phyloP scores from a whole-genome alignment of 139 green algal species.

The Coelastrella sp. region DNA sequence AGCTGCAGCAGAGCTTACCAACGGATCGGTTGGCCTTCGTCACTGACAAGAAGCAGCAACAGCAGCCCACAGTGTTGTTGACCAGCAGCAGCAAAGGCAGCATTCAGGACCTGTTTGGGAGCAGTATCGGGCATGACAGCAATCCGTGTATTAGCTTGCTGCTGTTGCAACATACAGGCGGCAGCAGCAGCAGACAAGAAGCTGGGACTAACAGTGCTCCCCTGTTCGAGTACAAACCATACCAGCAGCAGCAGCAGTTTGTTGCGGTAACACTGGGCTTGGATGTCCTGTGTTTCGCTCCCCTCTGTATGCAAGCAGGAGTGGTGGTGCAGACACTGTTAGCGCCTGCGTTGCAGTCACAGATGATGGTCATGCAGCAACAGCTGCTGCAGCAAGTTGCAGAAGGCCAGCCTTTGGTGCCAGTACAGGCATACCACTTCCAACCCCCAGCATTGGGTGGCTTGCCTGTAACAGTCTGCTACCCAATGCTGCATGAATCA shows the following conservation, averaged over 20 bases:
- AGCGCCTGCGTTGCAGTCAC: constrained; percentile 5
- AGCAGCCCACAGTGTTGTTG: neutral
- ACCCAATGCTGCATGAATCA: constrained; percentile 43
- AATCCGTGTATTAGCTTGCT: constrained; percentile 28
- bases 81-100: neutral
- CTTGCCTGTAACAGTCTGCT: constrained; percentile 64
- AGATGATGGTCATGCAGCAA: constrained; percentile 17
- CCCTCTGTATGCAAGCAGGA: neutral
- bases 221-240: constrained; percentile 38
- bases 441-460: neutral
- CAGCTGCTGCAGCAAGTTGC: constrained; percentile 24
- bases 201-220: constrained; percentile 24
- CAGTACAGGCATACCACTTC: constrained; percentile 27
- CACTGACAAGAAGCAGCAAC: neutral
- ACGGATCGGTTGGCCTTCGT: constrained; percentile 13
- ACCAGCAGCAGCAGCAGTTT: constrained; percentile 9
- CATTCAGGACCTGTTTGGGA: neutral
- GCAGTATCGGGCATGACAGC: neutral
- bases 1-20: constrained; percentile 29
- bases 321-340: neutral
- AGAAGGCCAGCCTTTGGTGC: neutral
- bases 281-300: constrained; percentile 32
- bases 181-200: no score
- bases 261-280: neutral
- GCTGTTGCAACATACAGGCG: constrained; percentile 8